These are phyloP conservation scores for Colletotrichum viniferum DNA, from an alignment of 2,329 filamentous ascomycete genomes.

Conservation along the genomic window DNA sequence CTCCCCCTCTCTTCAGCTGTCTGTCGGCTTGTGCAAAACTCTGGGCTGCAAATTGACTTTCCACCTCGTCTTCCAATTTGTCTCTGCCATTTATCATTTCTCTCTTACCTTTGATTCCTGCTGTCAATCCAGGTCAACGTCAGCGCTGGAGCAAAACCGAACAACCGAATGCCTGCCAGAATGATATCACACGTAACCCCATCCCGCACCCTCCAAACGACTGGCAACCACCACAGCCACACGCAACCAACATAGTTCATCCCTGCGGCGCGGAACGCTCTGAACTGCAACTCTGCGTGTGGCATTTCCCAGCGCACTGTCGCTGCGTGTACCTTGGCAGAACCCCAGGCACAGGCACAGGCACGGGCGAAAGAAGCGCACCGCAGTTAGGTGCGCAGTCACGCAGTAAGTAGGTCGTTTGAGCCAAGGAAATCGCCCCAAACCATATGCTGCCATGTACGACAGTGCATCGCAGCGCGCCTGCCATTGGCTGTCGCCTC, in stretches of 20 bases:
- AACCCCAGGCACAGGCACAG: background rate
- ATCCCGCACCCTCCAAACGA: background rate
- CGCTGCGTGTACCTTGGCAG: background rate
- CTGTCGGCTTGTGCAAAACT: background rate
- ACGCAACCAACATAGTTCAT: background rate
- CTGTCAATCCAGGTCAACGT: background rate
- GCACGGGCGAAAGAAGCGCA: background rate
- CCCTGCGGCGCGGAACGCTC: background rate
- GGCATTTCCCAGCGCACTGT: background rate
- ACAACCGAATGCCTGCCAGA: background rate
- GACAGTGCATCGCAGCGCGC: background rate
- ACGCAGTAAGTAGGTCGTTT: background rate
- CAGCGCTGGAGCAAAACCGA: background rate
- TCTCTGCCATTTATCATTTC: background rate
- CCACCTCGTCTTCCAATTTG: background rate
- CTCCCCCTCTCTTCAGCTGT: background rate
- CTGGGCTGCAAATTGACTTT: background rate
- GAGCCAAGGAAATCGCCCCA: constrained; percentile 1
- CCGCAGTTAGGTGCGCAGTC: background rate
- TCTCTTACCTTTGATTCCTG: background rate
- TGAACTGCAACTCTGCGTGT: background rate
- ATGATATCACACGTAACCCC: constrained; percentile 5
- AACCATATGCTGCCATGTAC: background rate
- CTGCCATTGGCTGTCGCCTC: background rate
- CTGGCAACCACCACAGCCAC: background rate